A percentile compares a stretch with the other conserved stretches of the same genome.
Conservation (phyloP, 2,329 filamentous ascomycete genomes). For the Golovinomyces cichoracearum region DNA sequence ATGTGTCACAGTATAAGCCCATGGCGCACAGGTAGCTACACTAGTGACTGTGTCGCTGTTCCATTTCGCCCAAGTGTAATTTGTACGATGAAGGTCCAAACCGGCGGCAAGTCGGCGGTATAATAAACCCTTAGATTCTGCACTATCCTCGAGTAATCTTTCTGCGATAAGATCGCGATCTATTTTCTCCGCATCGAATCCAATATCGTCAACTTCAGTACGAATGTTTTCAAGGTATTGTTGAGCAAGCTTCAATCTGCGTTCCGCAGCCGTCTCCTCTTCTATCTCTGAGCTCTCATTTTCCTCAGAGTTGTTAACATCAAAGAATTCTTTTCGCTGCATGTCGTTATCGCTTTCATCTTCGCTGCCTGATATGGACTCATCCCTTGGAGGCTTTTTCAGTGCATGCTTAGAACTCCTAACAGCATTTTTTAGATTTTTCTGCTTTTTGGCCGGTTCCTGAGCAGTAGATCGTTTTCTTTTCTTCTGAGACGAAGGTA, state of each 20-base stretch:
- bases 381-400: slow-evolving; percentile 20
- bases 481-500: slow-evolving; percentile 69
- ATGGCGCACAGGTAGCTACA: slow-evolving; percentile 52
- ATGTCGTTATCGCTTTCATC: slow-evolving; percentile 35
- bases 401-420: slow-evolving; percentile 18
- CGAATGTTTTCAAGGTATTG: slow-evolving; percentile 78
- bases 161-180: slow-evolving; percentile 82
- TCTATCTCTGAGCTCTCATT: slow-evolving; percentile 28
- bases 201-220: slow-evolving; percentile 56
- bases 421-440: slow-evolving; percentile 17
- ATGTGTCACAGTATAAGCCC: slow-evolving; percentile 70
- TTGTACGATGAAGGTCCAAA: slow-evolving; percentile 41
- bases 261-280: slow-evolving; percentile 70
- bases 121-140: slow-evolving; percentile 70
- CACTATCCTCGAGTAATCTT: slow-evolving; percentile 68
- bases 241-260: slow-evolving; percentile 65
- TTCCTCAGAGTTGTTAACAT: slow-evolving; percentile 24
- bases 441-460: slow-evolving; percentile 32
- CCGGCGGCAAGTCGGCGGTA: slow-evolving; percentile 56
- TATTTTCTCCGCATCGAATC: slow-evolving; percentile 79
- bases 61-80: slow-evolving; percentile 48
- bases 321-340: slow-evolving; percentile 28
- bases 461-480: slow-evolving; percentile 42
- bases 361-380: slow-evolving; percentile 68
- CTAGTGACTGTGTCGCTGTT: slow-evolving; percentile 57